Evolutionary conservation across 768 basidiomycete species (phyloP).

Genomic region (Rhodotorula kratochvilovae): DNA sequence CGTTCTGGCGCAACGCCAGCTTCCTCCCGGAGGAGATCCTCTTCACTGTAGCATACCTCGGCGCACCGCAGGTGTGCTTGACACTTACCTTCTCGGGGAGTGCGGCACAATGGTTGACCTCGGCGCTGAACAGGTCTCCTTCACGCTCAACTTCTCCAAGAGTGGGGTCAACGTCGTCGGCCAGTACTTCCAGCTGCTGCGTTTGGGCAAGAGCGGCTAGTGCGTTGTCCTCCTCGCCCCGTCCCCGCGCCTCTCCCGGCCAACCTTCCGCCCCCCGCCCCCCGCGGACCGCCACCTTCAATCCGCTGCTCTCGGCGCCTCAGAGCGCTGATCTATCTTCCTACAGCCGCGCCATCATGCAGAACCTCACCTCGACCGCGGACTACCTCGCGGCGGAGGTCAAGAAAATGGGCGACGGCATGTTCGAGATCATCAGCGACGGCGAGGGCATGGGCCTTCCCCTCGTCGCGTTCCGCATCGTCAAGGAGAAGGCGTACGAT

Average conservation of each 20-base stretch:
- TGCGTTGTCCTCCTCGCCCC: too few species aligned
- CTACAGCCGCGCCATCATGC: conserved; percentile 43
- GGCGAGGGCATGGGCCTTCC: conserved; percentile 42
- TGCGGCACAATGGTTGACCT: too few species aligned
- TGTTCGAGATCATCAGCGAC: conserved; percentile 44
- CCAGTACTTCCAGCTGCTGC: conserved; percentile 6
- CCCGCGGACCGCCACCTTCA: too few species aligned
- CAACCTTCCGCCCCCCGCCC: too few species aligned
- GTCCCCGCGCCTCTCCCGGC: too few species aligned
- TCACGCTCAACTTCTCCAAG: conserved; percentile 31
- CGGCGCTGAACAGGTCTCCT: too few species aligned
- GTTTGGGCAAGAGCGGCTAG: conserved; percentile 44
- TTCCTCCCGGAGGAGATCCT: conserved; percentile 48
- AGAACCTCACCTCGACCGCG: conserved; percentile 42
- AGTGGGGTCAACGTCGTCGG: neutral
- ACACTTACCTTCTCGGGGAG: conserved; percentile 21
- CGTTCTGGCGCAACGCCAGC: conserved; percentile 43
- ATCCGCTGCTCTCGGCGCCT: too few species aligned
- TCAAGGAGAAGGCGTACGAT: conserved; percentile 41
- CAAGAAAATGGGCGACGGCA: conserved; percentile 28
- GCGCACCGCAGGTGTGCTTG: conserved; percentile 29
- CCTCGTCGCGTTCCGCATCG: conserved; percentile 46
- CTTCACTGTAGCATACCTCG: conserved; percentile 43
- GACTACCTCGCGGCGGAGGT: conserved; percentile 43
- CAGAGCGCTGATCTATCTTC: too few species aligned